Percentiles rank a stretch among this genome's conserved stretches.
Conservation (phyloP, 305 asterid species). For the Fraxinus dipetala region DNA sequence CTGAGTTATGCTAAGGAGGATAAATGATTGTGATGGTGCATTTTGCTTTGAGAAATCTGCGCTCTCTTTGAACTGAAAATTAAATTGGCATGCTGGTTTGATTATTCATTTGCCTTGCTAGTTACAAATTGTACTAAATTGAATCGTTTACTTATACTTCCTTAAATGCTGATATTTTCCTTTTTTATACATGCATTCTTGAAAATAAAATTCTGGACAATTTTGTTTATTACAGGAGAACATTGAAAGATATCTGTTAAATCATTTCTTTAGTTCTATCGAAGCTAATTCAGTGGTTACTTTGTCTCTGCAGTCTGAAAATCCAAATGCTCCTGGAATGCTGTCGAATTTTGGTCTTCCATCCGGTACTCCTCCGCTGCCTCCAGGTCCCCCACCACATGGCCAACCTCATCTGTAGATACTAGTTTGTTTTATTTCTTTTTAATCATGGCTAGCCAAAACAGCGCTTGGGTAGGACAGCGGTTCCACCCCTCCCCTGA, state of each 20-base stretch:
- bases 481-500: not conserved
- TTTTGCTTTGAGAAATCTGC: not conserved
- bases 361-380: constrained; percentile 84
- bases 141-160: not conserved
- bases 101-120: not conserved
- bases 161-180: not conserved
- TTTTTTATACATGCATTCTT: not conserved
- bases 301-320: constrained; percentile 60
- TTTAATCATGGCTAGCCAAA: not conserved
- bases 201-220: not conserved
- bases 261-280: not conserved
- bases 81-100: constrained; percentile 3
- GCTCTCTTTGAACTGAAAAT: not conserved
- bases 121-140: not conserved
- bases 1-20: not conserved
- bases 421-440: not conserved
- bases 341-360: constrained; percentile 55
- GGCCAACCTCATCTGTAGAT: constrained; percentile 65
- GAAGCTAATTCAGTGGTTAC: constrained; percentile 2
- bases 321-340: constrained; percentile 66
- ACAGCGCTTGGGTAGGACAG: not conserved
- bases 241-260: not conserved
- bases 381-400: constrained; percentile 97
- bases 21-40: not conserved
- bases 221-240: not conserved